Conservation (phyloP, 257 asterid species). For the Nicotiana noctiflora region DNA sequence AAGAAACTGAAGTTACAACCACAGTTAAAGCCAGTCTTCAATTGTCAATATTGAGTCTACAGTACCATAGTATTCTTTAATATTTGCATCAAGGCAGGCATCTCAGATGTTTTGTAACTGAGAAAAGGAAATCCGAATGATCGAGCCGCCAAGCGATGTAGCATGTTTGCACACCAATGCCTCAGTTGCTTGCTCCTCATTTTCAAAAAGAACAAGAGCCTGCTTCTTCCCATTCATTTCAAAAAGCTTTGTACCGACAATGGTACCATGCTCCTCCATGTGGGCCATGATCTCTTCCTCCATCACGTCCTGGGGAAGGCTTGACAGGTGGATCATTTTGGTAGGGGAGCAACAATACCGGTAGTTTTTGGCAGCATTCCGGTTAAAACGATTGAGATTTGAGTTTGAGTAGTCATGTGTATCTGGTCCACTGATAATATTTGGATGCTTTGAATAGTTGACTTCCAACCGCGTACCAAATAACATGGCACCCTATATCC, state of each 20-base stretch:
- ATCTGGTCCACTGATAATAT: conserved; percentile 78
- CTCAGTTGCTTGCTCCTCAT: conserved; percentile 92
- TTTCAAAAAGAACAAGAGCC: conserved; percentile 81
- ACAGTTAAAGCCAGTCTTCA: not conserved
- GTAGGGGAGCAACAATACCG: conserved; percentile 96
- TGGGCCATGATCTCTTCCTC: conserved; percentile 70
- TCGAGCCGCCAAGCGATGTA: conserved; percentile 74
- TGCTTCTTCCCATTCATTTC: conserved; percentile 98
- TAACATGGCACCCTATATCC: conserved; percentile 68
- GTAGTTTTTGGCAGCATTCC: conserved; percentile 92
- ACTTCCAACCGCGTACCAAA: conserved; percentile 95
- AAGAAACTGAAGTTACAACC: not conserved
- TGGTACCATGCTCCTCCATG: conserved; percentile 78
- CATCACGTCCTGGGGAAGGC: conserved; percentile 70
- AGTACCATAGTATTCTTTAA: not conserved
- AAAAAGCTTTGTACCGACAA: conserved; percentile 61
- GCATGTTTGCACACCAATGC: conserved; percentile 98
- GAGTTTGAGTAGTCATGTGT: conserved; percentile 91
- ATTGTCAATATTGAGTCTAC: not conserved
- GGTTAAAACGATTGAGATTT: conserved; percentile 87
- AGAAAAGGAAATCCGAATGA: conserved; percentile 85
- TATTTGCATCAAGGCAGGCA: not conserved
- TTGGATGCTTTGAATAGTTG: conserved; percentile 75
- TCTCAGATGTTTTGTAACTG: conserved; percentile 83
- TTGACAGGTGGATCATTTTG: conserved; percentile 89